Conservation (phyloP, 306 rosid species). For the Medicago ruthenica region DNA sequence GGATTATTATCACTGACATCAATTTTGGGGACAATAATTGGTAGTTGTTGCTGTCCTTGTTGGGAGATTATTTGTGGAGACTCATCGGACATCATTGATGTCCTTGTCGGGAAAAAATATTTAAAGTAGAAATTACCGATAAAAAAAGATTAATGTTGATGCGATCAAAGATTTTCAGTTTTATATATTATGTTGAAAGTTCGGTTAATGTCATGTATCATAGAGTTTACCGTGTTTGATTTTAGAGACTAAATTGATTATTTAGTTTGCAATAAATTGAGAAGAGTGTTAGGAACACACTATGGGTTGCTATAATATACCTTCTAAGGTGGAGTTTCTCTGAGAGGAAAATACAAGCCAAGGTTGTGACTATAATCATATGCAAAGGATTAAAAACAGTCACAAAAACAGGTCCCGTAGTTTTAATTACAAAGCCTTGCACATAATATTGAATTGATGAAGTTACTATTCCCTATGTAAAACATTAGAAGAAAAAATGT, state of each 20-base stretch:
- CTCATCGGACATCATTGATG: neutral
- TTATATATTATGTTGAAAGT: no score
- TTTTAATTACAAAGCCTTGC: constrained; percentile 68
- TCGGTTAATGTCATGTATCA: no score
- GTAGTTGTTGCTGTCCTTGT: constrained; percentile 38
- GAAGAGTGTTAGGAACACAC: neutral
- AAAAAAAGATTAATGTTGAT: no score
- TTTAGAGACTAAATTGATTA: neutral
- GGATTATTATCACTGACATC: neutral
- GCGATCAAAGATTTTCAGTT: neutral
- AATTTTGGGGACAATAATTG: constrained; percentile 36
- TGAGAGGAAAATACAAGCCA: constrained; percentile 57
- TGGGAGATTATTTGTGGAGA: constrained; percentile 17
- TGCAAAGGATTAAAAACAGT: constrained; percentile 79
- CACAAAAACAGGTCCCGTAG: constrained; percentile 74
- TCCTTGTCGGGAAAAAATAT: no score
- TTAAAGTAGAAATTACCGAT: no score
- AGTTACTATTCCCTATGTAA: constrained; percentile 62
- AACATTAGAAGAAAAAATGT: neutral
- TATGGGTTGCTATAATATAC: constrained; percentile 31
- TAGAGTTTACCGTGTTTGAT: no score
- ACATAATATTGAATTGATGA: constrained; percentile 72
- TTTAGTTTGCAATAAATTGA: neutral
- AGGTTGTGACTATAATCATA: constrained; percentile 65
- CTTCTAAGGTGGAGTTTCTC: constrained; percentile 80